Evolutionary conservation across 805 yeast species (phyloP).

Genomic region (Hagleromyces aurorensis): DNA sequence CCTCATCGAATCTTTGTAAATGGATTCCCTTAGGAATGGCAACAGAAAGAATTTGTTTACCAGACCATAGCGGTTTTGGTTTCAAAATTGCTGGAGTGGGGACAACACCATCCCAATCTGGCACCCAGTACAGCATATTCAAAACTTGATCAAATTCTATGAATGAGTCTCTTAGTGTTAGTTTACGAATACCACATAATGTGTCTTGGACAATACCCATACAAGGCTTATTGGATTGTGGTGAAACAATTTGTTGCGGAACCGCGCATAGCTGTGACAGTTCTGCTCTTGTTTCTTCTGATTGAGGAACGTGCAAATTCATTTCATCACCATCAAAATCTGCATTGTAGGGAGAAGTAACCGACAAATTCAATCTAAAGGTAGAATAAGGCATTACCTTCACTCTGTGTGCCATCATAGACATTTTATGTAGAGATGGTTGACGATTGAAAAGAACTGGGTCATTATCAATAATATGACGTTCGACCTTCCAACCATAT

Average conservation of each 20-base stretch:
- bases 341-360: conserved; percentile 98
- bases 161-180: conserved; percentile 86
- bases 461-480: conserved; percentile 95
- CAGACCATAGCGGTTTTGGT: conserved; percentile 96
- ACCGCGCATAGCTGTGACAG: conserved; percentile 92
- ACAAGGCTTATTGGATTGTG: conserved; percentile 97
- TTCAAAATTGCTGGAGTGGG: conserved; percentile 92
- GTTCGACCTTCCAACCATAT: conserved; percentile 98
- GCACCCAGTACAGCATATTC: conserved; percentile 97
- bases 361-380: conserved; percentile 91
- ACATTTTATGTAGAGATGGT: conserved; percentile 98
- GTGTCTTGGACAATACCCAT: conserved; percentile 99
- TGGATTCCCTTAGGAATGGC: conserved; percentile 96
- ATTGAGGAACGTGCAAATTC: conserved; percentile 98
- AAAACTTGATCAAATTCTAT: conserved; percentile 89
- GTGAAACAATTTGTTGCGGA: conserved; percentile 94
- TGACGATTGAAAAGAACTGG: conserved; percentile 98
- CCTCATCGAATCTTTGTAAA: conserved; percentile 87
- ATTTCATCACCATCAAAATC: conserved; percentile 99
- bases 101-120: conserved; percentile 96
- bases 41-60: conserved; percentile 87
- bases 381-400: conserved; percentile 99
- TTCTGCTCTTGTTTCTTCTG: conserved; percentile 96
- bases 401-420: conserved; percentile 99
- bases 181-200: conserved; percentile 90